Conservation (phyloP, 192 early-diverging fungal genomes). For the Entomortierella parvispora region DNA sequence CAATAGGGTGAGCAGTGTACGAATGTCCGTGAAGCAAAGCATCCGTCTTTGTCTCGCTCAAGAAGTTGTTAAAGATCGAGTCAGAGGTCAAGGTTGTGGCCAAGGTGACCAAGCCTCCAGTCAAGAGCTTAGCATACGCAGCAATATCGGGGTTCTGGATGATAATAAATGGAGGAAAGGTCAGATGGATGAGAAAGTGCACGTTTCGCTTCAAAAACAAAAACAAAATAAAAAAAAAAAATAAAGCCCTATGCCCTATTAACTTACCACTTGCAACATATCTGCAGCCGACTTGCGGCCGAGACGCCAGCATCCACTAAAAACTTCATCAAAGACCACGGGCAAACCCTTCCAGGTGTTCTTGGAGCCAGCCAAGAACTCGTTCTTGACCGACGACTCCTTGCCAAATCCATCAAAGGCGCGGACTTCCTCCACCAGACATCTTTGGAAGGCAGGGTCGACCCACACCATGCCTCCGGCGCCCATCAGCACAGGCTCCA, state of each 20-base stretch:
- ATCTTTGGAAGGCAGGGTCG: conserved; percentile 80
- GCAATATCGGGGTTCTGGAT: conserved; percentile 76
- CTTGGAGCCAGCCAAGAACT: neutral
- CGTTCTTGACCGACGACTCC: conserved; percentile 13
- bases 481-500: conserved; percentile 85
- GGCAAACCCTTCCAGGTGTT: conserved; percentile 66
- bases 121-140: conserved; percentile 80
- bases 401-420: conserved; percentile 41
- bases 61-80: conserved; percentile 74
- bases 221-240: neutral
- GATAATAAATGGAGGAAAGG: conserved; percentile 13
- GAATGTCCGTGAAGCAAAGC: conserved; percentile 85
- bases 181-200: conserved; percentile 7
- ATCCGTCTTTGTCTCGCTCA: conserved; percentile 69
- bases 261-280: conserved; percentile 68
- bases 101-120: conserved; percentile 78
- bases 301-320: conserved; percentile 77
- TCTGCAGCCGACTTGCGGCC: conserved; percentile 66
- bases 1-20: conserved; percentile 86
- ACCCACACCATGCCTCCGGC: conserved; percentile 89
- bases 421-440: conserved; percentile 65
- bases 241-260: neutral
- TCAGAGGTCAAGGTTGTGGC: conserved; percentile 73
- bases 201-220: neutral
- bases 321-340: conserved; percentile 87